These are phyloP conservation scores for Reutealis trisperma DNA, from an alignment of 345 rosid species.

Conservation along the genomic window DNA sequence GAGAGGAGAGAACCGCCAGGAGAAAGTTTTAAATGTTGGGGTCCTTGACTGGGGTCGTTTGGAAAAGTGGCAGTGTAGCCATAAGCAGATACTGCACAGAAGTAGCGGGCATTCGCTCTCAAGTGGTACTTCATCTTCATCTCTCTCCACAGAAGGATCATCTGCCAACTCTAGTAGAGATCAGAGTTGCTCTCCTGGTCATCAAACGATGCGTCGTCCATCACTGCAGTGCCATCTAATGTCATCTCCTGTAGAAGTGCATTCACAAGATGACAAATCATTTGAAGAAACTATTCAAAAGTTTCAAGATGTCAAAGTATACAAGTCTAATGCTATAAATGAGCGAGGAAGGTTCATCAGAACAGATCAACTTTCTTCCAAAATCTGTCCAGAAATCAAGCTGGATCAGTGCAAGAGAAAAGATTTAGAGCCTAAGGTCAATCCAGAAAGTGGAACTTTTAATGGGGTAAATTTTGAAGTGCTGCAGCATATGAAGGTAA, in stretches of 20 bases:
- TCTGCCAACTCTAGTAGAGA: slow-evolving; percentile 51
- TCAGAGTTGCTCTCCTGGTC: slow-evolving; percentile 44
- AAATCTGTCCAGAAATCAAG: slow-evolving; percentile 23
- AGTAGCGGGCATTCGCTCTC: slow-evolving; percentile 48
- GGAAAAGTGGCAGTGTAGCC: slow-evolving; percentile 76
- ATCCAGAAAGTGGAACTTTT: slow-evolving; percentile 26
- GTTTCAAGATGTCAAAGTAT: slow-evolving; percentile 31
- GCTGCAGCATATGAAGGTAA: slow-evolving; percentile 28
- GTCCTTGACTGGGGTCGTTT: slow-evolving; percentile 92
- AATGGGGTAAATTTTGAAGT: slow-evolving; percentile 33
- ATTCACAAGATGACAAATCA: slow-evolving; percentile 28
- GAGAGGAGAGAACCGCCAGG: slow-evolving; percentile 53
- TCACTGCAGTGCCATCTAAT: slow-evolving; percentile 45
- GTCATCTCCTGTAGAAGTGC: slow-evolving; percentile 45
- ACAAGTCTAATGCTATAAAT: not conserved
- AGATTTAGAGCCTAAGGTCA: slow-evolving; percentile 31
- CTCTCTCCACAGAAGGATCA: slow-evolving; percentile 46
- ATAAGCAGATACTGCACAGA: slow-evolving; percentile 41
- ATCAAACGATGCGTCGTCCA: slow-evolving; percentile 39
- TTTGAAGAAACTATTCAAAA: slow-evolving; percentile 31
- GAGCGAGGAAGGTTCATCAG: slow-evolving; percentile 24
- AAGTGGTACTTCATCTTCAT: slow-evolving; percentile 44
- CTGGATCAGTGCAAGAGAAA: slow-evolving; percentile 32
- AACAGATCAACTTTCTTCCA: slow-evolving; percentile 32
- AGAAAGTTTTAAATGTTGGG: slow-evolving; percentile 73